phyloP scores from a whole-genome alignment of 2,329 filamentous ascomycete species.

The Alternaria postmessia region DNA sequence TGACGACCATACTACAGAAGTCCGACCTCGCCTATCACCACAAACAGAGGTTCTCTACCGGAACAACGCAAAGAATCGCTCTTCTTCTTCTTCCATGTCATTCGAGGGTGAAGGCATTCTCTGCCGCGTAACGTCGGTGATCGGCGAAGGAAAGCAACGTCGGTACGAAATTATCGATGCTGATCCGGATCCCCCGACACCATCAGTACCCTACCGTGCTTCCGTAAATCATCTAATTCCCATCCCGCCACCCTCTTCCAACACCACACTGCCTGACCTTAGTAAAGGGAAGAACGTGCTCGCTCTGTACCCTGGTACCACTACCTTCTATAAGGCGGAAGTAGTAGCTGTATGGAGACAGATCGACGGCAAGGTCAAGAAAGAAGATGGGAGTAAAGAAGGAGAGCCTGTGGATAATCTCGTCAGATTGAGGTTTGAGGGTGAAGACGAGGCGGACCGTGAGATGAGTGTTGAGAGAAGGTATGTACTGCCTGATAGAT shows the following conservation, averaged over 20 bases:
- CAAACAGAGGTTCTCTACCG: conserved; percentile 62
- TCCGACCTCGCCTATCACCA: conserved; percentile 44
- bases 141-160: conserved; percentile 62
- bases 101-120: conserved; percentile 61
- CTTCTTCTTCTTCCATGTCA: conserved; percentile 27
- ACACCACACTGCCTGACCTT: conserved; percentile 53
- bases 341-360: conserved; percentile 55
- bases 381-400: conserved; percentile 53
- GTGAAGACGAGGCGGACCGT: conserved; percentile 56
- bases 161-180: conserved; percentile 63
- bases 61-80: conserved; percentile 55
- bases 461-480: conserved; percentile 60
- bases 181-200: conserved; percentile 53
- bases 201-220: conserved; percentile 54
- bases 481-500: conserved; percentile 55
- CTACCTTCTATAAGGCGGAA: conserved; percentile 63
- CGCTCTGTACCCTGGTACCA: conserved; percentile 61
- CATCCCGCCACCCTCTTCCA: conserved; percentile 54
- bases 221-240: conserved; percentile 56
- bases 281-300: conserved; percentile 55
- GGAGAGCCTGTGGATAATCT: conserved; percentile 51
- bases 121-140: conserved; percentile 60
- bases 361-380: conserved; percentile 41
- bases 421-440: conserved; percentile 58
- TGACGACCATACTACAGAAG: conserved; percentile 20